Percentiles rank a stretch among this genome's conserved stretches.
phyloP scores from a whole-genome alignment of 495 filamentous ascomycete genomes.

The Neurospora sp. region DNA sequence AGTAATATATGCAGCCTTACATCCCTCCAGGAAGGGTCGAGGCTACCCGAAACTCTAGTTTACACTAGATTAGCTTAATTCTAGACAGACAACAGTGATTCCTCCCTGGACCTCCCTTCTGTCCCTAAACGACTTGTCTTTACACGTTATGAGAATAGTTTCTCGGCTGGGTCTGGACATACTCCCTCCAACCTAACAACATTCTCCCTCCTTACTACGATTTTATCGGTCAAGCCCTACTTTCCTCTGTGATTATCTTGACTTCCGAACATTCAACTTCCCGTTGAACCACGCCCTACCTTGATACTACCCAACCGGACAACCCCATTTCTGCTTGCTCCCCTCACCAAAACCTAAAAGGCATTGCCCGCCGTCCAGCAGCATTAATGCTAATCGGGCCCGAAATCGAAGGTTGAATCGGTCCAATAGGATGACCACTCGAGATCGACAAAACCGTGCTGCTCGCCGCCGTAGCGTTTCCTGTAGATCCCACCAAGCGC shows the following conservation, averaged over 20 bases:
- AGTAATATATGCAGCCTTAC: too few relatives aligned
- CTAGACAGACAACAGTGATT: too few relatives aligned
- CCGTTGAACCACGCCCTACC: background rate
- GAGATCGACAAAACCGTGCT: background rate
- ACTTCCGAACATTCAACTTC: background rate
- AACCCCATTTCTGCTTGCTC: background rate
- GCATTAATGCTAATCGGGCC: background rate
- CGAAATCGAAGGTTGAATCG: background rate
- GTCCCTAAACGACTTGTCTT: background rate
- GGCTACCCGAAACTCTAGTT: too few relatives aligned
- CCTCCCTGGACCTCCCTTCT: background rate
- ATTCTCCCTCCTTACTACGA: background rate
- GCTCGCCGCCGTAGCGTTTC: background rate
- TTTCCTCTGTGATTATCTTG: background rate
- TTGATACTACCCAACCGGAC: background rate
- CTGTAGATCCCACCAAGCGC: background rate
- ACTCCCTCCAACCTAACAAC: background rate
- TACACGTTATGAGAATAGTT: background rate
- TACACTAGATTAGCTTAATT: too few relatives aligned
- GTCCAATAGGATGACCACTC: background rate
- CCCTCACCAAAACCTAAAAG: background rate
- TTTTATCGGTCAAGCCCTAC: background rate
- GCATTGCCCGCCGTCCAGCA: background rate
- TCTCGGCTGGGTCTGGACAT: background rate
- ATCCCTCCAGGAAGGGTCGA: too few relatives aligned